Base-by-base conservation (phyloP, 2,329 filamentous ascomycete species). In the Fusarium nelsonii region DNA sequence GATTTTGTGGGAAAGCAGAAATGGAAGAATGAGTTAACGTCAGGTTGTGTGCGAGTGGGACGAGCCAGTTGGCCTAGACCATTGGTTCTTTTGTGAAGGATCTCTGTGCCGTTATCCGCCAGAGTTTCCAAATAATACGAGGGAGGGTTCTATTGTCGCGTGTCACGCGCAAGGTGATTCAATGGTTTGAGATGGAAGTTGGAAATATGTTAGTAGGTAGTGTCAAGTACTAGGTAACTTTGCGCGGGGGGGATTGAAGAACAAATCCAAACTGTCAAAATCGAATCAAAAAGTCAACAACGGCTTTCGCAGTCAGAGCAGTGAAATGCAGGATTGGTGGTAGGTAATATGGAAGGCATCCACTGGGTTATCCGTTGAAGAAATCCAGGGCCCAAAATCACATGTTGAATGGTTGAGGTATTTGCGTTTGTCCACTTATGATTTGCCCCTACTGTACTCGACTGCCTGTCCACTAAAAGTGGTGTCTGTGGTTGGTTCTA, bases 41-140 rank as follows among this genome's bases (percentile, higher is more conserved):
- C 23, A 23, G 23, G 23, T 23, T 23, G 23, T 23, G 23, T 23
- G 65, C 48, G 55, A 58, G 75, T 72, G 74, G 76, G 67, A 76
- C 76, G 23, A 23, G 23, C 4, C 23, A 23, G 23, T 23, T 23
- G 64, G 67, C 58, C 65, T 65, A 63, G 70, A 28, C 23, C 9
- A 50, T 50, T 50, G 46, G 46, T 28, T 69, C 75, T 23, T 74
- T 74, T 77, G 71, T 73, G 74, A 69, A 36, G 23, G 20, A 40
- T 52, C 20, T 39, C 33, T 54, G 54, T 59, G 45, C 62, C 55
- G 61, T 54, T 68, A 46, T 49, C 65, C 65, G 61, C 65, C 57
- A 65, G 61, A 51, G 63, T 60, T 68, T 68, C 30, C 39, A 51
- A 39, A 60, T 57, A 40, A 65, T 57, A 68, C 51, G 23, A 23